These are phyloP conservation scores for Hanseniaspora sp. DNA, from an alignment of 1,139 yeast genomes.

Conservation along the genomic window DNA sequence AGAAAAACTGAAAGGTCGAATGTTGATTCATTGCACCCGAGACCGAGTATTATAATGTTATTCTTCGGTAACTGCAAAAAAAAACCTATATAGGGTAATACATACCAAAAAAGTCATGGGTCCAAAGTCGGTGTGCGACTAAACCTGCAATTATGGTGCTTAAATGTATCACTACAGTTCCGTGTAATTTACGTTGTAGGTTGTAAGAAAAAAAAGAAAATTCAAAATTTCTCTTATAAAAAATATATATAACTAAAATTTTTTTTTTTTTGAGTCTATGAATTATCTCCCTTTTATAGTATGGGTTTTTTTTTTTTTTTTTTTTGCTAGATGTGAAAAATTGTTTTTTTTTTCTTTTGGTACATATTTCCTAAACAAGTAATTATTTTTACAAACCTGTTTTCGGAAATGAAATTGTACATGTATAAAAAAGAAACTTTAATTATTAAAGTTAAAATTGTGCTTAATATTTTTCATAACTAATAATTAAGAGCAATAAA, in stretches of 20 bases:
- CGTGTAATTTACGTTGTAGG: constrained; percentile 54
- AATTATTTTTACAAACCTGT: too few species aligned
- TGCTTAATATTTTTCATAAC: too few species aligned
- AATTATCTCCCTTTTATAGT: not conserved
- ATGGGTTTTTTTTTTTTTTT: too few species aligned
- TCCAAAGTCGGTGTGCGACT: constrained; percentile 57
- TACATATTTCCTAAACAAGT: too few species aligned
- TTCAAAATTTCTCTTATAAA: not conserved
- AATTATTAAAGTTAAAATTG: too few species aligned
- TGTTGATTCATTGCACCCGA: constrained; percentile 75
- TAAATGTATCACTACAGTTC: constrained; percentile 48
- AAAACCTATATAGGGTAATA: not conserved
- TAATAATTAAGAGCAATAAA: too few species aligned
- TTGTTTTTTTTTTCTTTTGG: too few species aligned
- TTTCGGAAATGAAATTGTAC: too few species aligned
- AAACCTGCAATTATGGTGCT: constrained; percentile 65
- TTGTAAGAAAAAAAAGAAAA: too few species aligned
- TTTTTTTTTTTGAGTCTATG: not conserved
- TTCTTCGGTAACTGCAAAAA: constrained; percentile 5
- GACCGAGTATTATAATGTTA: constrained; percentile 37
- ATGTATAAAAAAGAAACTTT: too few species aligned
- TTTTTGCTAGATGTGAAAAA: too few species aligned
- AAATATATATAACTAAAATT: too few species aligned
- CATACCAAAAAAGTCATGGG: constrained; percentile 65
- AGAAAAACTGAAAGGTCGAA: constrained; percentile 31